Evolutionary conservation across 2,329 filamentous ascomycete species (phyloP).

Genomic region (Arthrobotrys iridis): DNA sequence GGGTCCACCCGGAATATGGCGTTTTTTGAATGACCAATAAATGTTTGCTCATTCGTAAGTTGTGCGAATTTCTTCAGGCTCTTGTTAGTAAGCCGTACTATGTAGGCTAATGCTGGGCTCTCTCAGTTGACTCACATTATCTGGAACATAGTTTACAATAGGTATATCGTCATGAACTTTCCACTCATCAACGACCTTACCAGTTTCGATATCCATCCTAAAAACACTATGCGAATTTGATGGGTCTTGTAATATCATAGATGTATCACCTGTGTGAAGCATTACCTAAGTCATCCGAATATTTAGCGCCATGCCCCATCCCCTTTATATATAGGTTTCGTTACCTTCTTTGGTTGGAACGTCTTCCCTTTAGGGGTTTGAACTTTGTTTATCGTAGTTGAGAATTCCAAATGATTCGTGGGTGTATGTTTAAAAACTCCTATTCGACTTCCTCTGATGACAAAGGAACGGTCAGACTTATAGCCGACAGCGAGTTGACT

Average conservation of each 20-base stretch:
- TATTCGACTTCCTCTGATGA: constrained; percentile 96
- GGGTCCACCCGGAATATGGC: constrained; percentile 94
- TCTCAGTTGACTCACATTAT: constrained; percentile 73
- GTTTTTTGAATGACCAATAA: constrained; percentile 91
- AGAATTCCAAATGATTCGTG: constrained; percentile 92
- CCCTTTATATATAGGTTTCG: background rate
- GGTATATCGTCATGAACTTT: constrained; percentile 96
- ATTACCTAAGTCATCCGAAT: constrained; percentile 70
- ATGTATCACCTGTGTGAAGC: constrained; percentile 88
- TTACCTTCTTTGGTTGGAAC: constrained; percentile 85
- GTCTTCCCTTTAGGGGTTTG: constrained; percentile 85
- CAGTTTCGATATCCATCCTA: constrained; percentile 97
- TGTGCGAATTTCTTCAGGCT: constrained; percentile 84
- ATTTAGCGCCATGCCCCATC: background rate
- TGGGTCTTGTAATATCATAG: constrained; percentile 86
- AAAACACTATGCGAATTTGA: constrained; percentile 89
- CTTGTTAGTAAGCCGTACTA: too few relatives aligned
- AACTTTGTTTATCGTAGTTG: constrained; percentile 96
- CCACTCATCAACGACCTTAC: constrained; percentile 98
- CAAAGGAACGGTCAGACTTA: constrained; percentile 96
- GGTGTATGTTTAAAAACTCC: constrained; percentile 97
- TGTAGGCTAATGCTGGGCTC: constrained; percentile 56
- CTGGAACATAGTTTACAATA: constrained; percentile 88
- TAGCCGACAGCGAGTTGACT: constrained; percentile 95
- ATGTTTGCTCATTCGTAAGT: constrained; percentile 94